These are phyloP conservation scores for Pythium phragmitis DNA, from an alignment of 352 stramenopile genomes.

Conservation along the genomic window DNA sequence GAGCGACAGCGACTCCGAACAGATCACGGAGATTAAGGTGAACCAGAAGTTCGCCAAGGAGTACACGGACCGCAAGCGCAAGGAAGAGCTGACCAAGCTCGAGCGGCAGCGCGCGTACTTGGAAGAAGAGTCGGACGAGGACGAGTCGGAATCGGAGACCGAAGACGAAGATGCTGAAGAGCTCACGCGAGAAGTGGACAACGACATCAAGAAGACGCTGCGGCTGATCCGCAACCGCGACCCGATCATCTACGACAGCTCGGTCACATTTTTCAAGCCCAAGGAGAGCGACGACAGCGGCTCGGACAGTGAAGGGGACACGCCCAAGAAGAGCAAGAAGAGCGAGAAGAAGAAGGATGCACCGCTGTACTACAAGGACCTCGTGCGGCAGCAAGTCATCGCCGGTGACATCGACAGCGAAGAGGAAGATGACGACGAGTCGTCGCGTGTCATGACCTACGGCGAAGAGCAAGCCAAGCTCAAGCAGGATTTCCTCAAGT, in stretches of 20 bases:
- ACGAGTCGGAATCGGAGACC: slow-evolving; percentile 75
- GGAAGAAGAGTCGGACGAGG: slow-evolving; percentile 47
- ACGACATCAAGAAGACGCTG: slow-evolving; percentile 82
- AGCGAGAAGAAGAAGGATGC: slow-evolving; percentile 36
- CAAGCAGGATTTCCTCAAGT: slow-evolving; percentile 65
- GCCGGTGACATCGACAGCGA: slow-evolving; percentile 69
- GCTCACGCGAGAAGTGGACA: slow-evolving; percentile 68
- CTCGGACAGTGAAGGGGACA: slow-evolving; percentile 24
- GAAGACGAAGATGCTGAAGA: slow-evolving; percentile 85
- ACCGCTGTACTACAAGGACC: slow-evolving; percentile 93
- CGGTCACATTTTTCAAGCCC: slow-evolving; percentile 88
- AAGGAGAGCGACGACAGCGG: slow-evolving; percentile 31
- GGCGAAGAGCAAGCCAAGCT: slow-evolving; percentile 68
- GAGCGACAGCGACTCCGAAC: slow-evolving; percentile 20
- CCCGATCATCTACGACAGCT: slow-evolving; percentile 91
- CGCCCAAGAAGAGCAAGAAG: slow-evolving; percentile 30
- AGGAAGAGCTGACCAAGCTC: slow-evolving; percentile 72
- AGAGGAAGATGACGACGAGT: slow-evolving; percentile 57
- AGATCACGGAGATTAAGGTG: slow-evolving; percentile 57
- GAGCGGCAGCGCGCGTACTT: slow-evolving; percentile 41
- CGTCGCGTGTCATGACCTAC: slow-evolving; percentile 52
- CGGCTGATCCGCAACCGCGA: slow-evolving; percentile 91
- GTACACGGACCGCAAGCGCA: slow-evolving; percentile 75
- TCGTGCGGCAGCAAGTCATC: slow-evolving; percentile 94
- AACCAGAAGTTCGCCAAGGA: slow-evolving; percentile 77